phyloP scores from a whole-genome alignment of 1,284 basidiomycete species.

The Cystobasidiaceae sp. region DNA sequence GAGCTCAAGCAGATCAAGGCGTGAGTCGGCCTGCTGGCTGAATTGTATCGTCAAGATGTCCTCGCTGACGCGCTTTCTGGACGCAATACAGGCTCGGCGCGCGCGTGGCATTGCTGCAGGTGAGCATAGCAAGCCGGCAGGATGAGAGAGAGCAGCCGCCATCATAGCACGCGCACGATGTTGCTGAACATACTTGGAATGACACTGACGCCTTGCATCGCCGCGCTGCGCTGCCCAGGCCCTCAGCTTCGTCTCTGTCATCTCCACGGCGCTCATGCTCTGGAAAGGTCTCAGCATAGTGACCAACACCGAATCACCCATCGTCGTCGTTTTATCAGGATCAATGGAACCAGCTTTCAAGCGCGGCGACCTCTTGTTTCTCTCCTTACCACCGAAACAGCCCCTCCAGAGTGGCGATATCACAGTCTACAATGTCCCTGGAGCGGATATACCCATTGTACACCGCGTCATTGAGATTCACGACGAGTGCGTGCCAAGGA shows the following conservation, averaged over 20 bases:
- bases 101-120: neutral
- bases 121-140: neutral
- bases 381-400: conserved; percentile 70
- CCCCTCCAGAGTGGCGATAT: conserved; percentile 86
- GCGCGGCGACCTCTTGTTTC: conserved; percentile 88
- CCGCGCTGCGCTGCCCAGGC: no score
- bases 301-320: conserved; percentile 90
- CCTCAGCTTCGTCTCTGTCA: conserved; percentile 85
- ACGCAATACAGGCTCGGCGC: neutral
- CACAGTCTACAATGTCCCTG: conserved; percentile 90
- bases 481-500: conserved; percentile 50
- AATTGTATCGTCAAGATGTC: no score
- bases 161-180: no score
- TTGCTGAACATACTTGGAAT: no score
- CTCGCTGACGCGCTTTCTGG: neutral
- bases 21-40: no score
- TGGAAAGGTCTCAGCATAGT: conserved; percentile 90
- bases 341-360: conserved; percentile 50
- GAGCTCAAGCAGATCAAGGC: conserved; percentile 13
- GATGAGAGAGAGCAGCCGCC: no score
- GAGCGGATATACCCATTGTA: conserved; percentile 86
- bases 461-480: conserved; percentile 88
- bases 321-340: conserved; percentile 85
- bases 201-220: no score
- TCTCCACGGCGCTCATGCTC: conserved; percentile 89